These are phyloP conservation scores for Giardia duodenalis DNA, from an alignment of 208 protist genomes.

Conservation along the genomic window DNA sequence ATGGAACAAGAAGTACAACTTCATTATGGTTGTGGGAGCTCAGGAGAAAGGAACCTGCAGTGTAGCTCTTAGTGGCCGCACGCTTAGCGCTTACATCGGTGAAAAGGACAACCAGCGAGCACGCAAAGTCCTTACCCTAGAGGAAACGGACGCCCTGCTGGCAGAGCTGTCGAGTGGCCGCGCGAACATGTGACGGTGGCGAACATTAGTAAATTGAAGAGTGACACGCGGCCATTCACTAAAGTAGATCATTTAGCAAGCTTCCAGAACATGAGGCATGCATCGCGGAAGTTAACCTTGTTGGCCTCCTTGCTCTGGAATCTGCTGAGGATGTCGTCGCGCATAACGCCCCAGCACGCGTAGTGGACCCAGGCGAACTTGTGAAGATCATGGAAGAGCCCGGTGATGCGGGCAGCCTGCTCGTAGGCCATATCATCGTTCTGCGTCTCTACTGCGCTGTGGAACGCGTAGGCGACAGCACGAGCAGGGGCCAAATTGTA, in stretches of 20 bases:
- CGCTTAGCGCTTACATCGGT: background rate
- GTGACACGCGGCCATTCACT: too few relatives aligned
- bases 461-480: background rate
- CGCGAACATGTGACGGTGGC: background rate
- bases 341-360: constrained; percentile 3
- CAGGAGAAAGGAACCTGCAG: constrained; percentile 18
- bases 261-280: background rate
- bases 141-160: background rate
- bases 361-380: constrained; percentile 12
- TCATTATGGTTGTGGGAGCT: constrained; percentile 40
- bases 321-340: background rate
- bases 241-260: background rate
- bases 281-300: background rate
- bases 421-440: background rate
- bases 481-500: background rate
- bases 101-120: background rate
- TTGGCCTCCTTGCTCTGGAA: background rate
- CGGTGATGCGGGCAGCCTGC: background rate
- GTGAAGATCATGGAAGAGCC: background rate
- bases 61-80: constrained; percentile 18
- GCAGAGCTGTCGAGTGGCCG: background rate
- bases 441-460: background rate
- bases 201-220: too few relatives aligned
- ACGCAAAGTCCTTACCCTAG: background rate
- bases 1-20: constrained; percentile 34